Percentiles rank a stretch among this genome's conserved stretches.
Evolutionary conservation across 1,284 basidiomycete species (phyloP).

Genomic region (Chondrostereum purpureum): DNA sequence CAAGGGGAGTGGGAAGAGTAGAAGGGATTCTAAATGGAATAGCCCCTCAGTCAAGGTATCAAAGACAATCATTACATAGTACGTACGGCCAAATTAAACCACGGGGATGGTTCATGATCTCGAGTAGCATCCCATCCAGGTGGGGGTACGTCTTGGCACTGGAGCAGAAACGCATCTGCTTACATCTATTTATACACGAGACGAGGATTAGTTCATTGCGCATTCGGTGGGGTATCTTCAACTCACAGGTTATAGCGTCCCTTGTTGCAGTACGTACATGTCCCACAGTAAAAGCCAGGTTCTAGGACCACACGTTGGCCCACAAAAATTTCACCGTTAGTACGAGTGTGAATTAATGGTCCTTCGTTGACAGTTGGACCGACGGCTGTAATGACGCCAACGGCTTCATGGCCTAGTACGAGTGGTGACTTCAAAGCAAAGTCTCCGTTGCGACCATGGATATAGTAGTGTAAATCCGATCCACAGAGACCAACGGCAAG

Average conservation of each 20-base stretch:
- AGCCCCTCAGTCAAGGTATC: constrained; percentile 13
- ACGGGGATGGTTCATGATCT: constrained; percentile 81
- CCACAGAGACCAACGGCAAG: constrained; percentile 88
- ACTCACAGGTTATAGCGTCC: constrained; percentile 83
- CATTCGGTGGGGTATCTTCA: too few relatives aligned
- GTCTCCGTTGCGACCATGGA: constrained; percentile 85
- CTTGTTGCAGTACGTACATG: constrained; percentile 56
- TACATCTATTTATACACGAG: too few relatives aligned
- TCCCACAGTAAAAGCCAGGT: constrained; percentile 83
- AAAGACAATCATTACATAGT: background rate
- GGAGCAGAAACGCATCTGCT: constrained; percentile 80
- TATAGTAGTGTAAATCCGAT: constrained; percentile 87
- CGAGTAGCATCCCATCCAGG: constrained; percentile 86
- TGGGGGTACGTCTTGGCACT: constrained; percentile 92
- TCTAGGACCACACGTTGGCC: constrained; percentile 94
- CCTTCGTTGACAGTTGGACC: constrained; percentile 49
- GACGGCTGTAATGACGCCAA: constrained; percentile 74
- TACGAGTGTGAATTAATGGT: constrained; percentile 19
- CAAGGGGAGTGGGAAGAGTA: constrained; percentile 68
- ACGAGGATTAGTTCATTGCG: too few relatives aligned
- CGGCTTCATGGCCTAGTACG: constrained; percentile 89
- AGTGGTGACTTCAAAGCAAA: constrained; percentile 81
- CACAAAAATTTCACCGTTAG: constrained; percentile 44
- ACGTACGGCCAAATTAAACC: background rate
- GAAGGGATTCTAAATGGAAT: constrained; percentile 66